These are phyloP conservation scores for Zoysia pacifica DNA, from an alignment of 176 grass and related monocot species.

Conservation along the genomic window DNA sequence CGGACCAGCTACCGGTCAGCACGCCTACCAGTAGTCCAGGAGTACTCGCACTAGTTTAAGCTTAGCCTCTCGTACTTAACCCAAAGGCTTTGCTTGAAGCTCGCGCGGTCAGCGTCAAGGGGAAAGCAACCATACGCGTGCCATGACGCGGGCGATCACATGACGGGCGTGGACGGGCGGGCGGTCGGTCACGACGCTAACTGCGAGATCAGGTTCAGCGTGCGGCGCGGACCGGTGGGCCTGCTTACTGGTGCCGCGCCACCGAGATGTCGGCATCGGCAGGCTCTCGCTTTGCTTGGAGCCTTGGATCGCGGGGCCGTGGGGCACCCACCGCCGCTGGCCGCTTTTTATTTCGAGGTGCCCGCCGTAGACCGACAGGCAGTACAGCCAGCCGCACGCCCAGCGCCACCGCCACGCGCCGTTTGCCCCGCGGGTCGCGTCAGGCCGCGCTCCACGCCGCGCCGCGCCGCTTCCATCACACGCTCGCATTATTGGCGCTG, in stretches of 20 bases:
- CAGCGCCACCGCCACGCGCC: conserved; percentile 44
- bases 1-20: conserved; percentile 5
- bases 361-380: conserved; percentile 42
- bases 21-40: background rate
- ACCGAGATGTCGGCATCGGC: conserved; percentile 44
- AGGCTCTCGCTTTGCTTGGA: conserved; percentile 31
- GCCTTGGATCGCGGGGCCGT: conserved; percentile 43
- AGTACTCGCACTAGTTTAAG: background rate
- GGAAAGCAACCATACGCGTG: background rate
- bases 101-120: conserved; percentile 20
- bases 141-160: background rate
- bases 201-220: conserved; percentile 6
- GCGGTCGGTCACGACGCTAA: conserved; percentile 27
- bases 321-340: conserved; percentile 24
- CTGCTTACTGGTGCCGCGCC: background rate
- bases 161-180: conserved; percentile 29
- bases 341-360: conserved; percentile 41
- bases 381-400: conserved; percentile 28
- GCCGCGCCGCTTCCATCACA: conserved; percentile 51
- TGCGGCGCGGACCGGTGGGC: conserved; percentile 18
- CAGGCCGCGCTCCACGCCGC: conserved; percentile 31
- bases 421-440: conserved; percentile 49
- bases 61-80: background rate
- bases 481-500: conserved; percentile 39
- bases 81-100: background rate